Evolutionary conservation across 768 basidiomycete genomes (phyloP), one percentile per base, ranked within the genome.

Genomic region (Mycena kentingensis): DNA sequence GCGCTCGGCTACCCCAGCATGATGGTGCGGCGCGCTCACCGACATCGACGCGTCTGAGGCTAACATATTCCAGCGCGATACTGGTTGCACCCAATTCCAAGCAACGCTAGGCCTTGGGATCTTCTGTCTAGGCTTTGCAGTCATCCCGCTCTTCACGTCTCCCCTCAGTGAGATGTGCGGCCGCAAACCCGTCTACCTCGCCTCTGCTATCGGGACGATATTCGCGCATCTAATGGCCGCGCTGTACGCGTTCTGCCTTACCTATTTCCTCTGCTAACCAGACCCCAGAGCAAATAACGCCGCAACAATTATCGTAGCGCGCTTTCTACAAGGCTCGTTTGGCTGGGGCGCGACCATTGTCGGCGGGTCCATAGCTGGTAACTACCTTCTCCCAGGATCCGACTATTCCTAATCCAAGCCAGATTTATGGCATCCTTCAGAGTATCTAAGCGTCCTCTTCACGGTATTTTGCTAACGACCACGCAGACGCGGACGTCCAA

Each of bases 401-500:
- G 6, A 8, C 12, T 42, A 7, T 24, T 42, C 37, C 18, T 24
- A 24, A 24, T 24, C 37, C 8, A 11, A 7, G 8, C n/a, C 85
- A 24, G 87, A 88, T 63, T 81, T 88, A n/a, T 88, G 85, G 83
- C 62, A 67, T 4, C 70, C 83, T 3, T 68, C 76, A 58, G 79
- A 87, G 84, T 86, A 58, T 57, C 74, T 61, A 8, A 36, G 36
- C 48, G 29, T 29, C 5, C 15, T 41, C 28, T 22, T 42, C 25
- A 49, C 12, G 6, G 21, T 28, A 27, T n/a, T 31, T 13, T 44
- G 31, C 44, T 27, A 41, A 19, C 24, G 15, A 24, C 52, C 22
- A n/a, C 16, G 3, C 52, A 88, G 87, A 41, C 87, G 90, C 4
- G 88, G 88, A 2, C 61, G 85, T 1, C 88, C 89, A 0, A 90